Percentiles rank a stretch among this genome's conserved stretches.
phyloP scores from a whole-genome alignment of 2,329 filamentous ascomycete species.

The Byssothecium circinans region DNA sequence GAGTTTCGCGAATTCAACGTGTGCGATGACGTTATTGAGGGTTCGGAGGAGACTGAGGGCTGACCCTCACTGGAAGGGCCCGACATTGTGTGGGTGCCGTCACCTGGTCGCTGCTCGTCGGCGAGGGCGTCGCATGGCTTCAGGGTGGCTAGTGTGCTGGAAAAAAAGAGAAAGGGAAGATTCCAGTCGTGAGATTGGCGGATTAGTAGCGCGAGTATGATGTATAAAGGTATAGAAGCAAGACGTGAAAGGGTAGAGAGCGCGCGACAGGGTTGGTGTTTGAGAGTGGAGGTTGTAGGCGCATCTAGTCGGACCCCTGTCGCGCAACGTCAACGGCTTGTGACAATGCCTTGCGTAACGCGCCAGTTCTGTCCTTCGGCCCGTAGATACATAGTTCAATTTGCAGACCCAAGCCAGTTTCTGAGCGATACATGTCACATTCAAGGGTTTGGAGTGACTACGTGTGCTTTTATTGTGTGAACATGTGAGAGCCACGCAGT shows the following conservation, averaged over 20 bases:
- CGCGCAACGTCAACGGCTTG: background rate
- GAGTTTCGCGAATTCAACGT: slow-evolving; percentile 35
- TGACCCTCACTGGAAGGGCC: slow-evolving; percentile 37
- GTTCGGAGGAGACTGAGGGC: slow-evolving; percentile 36
- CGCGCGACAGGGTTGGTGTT: background rate
- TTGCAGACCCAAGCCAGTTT: no score
- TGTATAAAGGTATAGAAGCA: background rate
- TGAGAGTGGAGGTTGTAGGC: background rate
- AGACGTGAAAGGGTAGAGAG: background rate
- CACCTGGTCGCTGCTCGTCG: slow-evolving; percentile 16
- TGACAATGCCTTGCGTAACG: no score
- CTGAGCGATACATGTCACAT: no score
- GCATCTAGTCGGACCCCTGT: background rate
- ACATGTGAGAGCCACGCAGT: background rate
- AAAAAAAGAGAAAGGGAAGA: background rate
- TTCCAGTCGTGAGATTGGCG: background rate
- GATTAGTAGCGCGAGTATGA: background rate
- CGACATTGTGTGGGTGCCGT: slow-evolving; percentile 26
- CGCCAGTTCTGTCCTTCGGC: no score
- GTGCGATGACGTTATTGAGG: slow-evolving; percentile 35
- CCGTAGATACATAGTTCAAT: no score
- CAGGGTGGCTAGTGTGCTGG: background rate
- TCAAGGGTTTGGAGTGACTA: no score
- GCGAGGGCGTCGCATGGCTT: slow-evolving; percentile 31
- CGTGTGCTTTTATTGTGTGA: no score